phyloP scores from a whole-genome alignment of 805 yeast genomes.

The Saccharomycopsis sp. region DNA sequence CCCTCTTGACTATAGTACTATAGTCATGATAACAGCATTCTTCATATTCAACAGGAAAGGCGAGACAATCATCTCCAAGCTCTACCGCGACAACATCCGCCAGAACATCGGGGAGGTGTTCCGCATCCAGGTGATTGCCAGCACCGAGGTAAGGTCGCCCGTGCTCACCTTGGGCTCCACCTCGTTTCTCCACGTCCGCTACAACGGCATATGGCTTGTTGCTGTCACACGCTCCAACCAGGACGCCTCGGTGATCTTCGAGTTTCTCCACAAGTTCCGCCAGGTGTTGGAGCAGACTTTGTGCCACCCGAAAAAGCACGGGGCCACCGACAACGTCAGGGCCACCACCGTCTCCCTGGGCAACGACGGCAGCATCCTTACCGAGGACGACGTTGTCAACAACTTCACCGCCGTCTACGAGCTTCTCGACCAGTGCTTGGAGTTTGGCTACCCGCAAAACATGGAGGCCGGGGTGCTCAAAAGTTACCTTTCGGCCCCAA shows the following conservation, averaged over 20 bases:
- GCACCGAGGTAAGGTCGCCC: conserved; percentile 44
- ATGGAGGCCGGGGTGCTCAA: conserved; percentile 43
- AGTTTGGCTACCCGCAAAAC: conserved; percentile 69
- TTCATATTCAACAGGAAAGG: conserved; percentile 73
- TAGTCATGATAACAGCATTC: conserved; percentile 80
- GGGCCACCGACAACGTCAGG: conserved; percentile 2
- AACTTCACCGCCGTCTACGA: conserved; percentile 69
- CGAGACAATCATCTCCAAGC: conserved; percentile 68
- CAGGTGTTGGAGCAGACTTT: conserved; percentile 40
- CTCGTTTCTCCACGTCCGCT: conserved; percentile 70
- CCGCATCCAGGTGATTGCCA: conserved; percentile 79
- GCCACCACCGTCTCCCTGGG: background rate
- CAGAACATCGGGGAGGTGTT: conserved; percentile 79
- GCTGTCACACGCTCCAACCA: conserved; percentile 86
- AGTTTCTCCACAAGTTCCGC: conserved; percentile 60
- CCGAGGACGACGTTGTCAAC: conserved; percentile 46
- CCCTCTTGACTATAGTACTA: no score
- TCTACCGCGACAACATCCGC: conserved; percentile 67
- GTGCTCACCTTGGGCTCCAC: conserved; percentile 86
- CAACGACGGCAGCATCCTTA: conserved; percentile 23
- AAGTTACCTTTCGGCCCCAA: conserved; percentile 29
- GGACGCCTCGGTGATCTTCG: conserved; percentile 73
- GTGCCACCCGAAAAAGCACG: conserved; percentile 5
- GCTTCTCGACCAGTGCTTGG: conserved; percentile 64
- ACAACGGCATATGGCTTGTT: conserved; percentile 62